Percentiles rank a stretch among this genome's conserved stretches.
These are phyloP conservation scores for Cucumis melo DNA, from an alignment of 306 rosid genomes.

Conservation along the genomic window DNA sequence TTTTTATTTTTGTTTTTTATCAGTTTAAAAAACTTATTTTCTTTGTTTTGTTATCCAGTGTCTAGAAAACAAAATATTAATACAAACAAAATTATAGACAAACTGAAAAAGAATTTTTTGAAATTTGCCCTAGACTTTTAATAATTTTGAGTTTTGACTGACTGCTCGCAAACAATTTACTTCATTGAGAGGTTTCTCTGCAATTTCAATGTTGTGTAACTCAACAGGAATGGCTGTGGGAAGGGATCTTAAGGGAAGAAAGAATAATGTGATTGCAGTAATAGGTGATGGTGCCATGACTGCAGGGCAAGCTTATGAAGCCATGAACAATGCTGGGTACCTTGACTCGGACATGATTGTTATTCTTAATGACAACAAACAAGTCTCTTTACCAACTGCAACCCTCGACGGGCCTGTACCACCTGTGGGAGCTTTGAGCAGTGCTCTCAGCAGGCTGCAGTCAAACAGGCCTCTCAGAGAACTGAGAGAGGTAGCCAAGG, in stretches of 20 bases:
- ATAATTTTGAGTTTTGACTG: not conserved
- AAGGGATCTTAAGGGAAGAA: conserved; percentile 73
- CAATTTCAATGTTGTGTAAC: not conserved
- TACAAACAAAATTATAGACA: not conserved
- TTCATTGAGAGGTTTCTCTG: not conserved
- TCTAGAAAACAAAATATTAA: not conserved
- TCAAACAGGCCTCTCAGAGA: conserved; percentile 93
- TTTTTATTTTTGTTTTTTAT: not conserved
- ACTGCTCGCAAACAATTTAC: not conserved
- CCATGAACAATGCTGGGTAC: conserved; percentile 98
- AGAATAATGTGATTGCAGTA: conserved; percentile 66
- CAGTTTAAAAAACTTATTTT: not conserved
- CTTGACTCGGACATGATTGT: conserved; percentile 97
- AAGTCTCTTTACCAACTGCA: conserved; percentile 91
- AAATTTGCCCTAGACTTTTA: not conserved
- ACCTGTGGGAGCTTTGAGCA: conserved; percentile 95
- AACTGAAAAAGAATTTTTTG: not conserved
- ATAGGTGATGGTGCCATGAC: conserved; percentile 99
- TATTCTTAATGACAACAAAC: conserved; percentile 92
- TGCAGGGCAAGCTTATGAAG: conserved; percentile 99
- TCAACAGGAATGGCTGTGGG: conserved; percentile 94
- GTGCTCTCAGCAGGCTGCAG: conserved; percentile 88
- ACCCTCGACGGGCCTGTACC: conserved; percentile 80
- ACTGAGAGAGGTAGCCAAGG: conserved; percentile 96
- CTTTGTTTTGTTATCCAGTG: not conserved